Conservation (phyloP, 306 rosid species). For the Cucurbita moschata region DNA sequence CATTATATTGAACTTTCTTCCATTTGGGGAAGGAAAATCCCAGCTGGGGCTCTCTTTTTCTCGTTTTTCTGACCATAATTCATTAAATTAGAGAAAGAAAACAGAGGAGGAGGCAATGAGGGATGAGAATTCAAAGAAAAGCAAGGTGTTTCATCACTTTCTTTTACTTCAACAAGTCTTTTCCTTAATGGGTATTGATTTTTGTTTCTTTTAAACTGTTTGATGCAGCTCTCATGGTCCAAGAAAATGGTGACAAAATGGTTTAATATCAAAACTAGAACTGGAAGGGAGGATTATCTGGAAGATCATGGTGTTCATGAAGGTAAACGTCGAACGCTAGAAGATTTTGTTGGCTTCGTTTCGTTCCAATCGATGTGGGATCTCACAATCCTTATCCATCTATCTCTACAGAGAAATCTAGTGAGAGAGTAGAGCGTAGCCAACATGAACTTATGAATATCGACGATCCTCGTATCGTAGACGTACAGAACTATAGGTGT, state of each 20-base stretch:
- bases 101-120: slow-evolving; percentile 8
- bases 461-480: slow-evolving; percentile 84
- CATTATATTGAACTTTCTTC: background rate
- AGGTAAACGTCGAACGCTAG: slow-evolving; percentile 29
- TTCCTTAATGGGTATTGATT: background rate
- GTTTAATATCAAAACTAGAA: slow-evolving; percentile 79
- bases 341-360: background rate
- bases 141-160: slow-evolving; percentile 50
- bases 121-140: slow-evolving; percentile 27
- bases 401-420: slow-evolving; percentile 59
- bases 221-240: slow-evolving; percentile 93
- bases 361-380: too few relatives aligned
- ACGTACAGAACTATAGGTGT: slow-evolving; percentile 86
- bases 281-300: slow-evolving; percentile 51
- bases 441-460: slow-evolving; percentile 79
- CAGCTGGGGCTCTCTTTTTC: background rate
- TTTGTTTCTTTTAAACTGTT: slow-evolving; percentile 17
- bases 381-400: background rate
- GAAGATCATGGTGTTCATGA: slow-evolving; percentile 47
- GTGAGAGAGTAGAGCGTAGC: slow-evolving; percentile 44
- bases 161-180: slow-evolving; percentile 1
- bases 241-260: slow-evolving; percentile 96
- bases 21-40: background rate
- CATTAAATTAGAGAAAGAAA: background rate
- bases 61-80: slow-evolving; percentile 13